Evolutionary conservation across 495 filamentous ascomycete genomes (phyloP), one percentile per base, ranked within the genome.

Genomic region (Podospora tetraspora): DNA sequence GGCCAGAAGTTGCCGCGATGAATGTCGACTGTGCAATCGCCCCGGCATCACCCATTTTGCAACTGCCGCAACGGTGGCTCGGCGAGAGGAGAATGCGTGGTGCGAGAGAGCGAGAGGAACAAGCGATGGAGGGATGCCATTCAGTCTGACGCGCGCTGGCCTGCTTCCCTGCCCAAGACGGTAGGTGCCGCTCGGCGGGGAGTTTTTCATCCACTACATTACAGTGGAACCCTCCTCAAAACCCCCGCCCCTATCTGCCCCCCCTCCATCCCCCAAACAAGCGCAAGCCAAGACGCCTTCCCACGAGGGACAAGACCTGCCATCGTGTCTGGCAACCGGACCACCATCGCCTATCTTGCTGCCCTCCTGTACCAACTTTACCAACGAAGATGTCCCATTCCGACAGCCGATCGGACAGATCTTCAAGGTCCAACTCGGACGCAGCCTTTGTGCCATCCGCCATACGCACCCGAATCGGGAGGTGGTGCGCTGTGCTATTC

Each of bases 81-180:
- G 25, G 27, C 64, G n/a, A 24, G 22, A 22, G 27, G 1, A 13
- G 27, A 9, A 24, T 29, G 24, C 24, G 12, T 43, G 34, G 34
- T 43, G 25, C 11, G 10, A 1, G 56, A 23, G 22, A 24, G 19
- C 29, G 43, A 57, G 32, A 27, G 63, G 63, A 23, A n/a, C 21
- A 65, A 19, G 24, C 57, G 65, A 61, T 27, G 65, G 65, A 34
- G 65, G 57, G 57, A 22, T 21, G 65, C 22, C 65, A 66, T 66
- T 61, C 43, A 6, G 58, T 22, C 52, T 66, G 57, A 61, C 37
- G 57, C 57, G 59, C 57, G 0, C 3, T 34, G 32, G 32, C 1
- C 11, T 5, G 34, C 34, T 27, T 27, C 27, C 34, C 43, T n/a
- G 43, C 65, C 65, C 57, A 66, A 66, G 65, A n/a, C 58, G 65